Evolutionary conservation across 768 basidiomycete species (phyloP), one percentile per base, ranked within the genome.

Genomic region (Tricholoma sp.): DNA sequence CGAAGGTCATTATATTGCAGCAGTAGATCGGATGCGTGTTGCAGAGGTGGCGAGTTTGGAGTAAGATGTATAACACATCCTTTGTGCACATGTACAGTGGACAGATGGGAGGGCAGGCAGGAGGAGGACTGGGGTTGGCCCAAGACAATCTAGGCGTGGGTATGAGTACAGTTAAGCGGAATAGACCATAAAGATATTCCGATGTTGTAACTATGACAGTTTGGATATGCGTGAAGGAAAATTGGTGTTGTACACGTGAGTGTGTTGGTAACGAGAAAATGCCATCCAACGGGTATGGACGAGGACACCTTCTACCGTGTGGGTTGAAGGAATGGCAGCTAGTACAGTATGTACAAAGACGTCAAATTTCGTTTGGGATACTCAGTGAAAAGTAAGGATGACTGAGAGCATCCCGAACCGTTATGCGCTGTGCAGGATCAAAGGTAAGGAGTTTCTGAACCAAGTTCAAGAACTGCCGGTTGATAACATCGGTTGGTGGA

Each of bases 391-490:
- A 93, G 72, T 94, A 98, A 4, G 88, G 89, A 66, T 97, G 95
- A 52, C 82, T 80, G 58, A 97, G 81, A 18, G 95, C 95, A 29
- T 92, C 88, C 69, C 84, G 82, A 49, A 98, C 95, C 35, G 88
- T 86, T 65, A 95, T 88, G 69, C 95, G 86, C 63, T 89, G 85
- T 2, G 82, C 81, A 32, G 95, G 94, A 71, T 98, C 95, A 70
- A 95, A 97, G 52, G 86, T 85, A 45, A 98, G 82, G 60, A 98
- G 80, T 70, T 84, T 86, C 69, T 83, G 84, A 61, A 97, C 92
- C 32, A 98, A 84, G 69, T 95, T 88, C 69, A 91, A 73, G 76
- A 98, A 97, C 56, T 87, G 85, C 57, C 79, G 79, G 67, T 91
- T 94, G 63, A 85, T 76, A 50, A 76, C 75, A 67, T 93, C 91